These are phyloP conservation scores for Glebionis coronaria DNA, from an alignment of 129 eudicot genomes.

Conservation along the genomic window DNA sequence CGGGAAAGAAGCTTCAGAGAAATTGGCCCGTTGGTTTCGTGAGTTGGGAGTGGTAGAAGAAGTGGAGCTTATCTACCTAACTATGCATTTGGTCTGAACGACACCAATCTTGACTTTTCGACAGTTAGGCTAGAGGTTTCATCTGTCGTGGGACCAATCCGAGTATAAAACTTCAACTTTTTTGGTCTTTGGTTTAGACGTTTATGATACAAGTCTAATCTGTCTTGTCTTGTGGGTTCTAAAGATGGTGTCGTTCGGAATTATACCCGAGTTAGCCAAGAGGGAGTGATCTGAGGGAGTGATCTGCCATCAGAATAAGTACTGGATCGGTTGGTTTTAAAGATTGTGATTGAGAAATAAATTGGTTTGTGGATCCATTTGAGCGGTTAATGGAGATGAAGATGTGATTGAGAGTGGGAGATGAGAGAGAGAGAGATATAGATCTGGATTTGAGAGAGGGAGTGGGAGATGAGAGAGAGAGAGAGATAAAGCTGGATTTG, in stretches of 20 bases:
- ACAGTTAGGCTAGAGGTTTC: not conserved
- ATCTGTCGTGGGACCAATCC: conserved; percentile 15
- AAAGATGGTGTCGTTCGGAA: not conserved
- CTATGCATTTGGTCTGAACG: conserved; percentile 14
- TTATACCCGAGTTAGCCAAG: too few species aligned
- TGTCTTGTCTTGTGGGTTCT: not conserved
- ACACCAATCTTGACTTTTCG: conserved; percentile 20
- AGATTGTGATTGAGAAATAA: too few species aligned
- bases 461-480: too few species aligned
- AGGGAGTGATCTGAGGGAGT: too few species aligned
- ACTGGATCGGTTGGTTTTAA: too few species aligned
- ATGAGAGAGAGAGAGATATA: too few species aligned
- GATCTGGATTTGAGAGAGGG: too few species aligned
- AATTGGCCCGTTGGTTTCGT: conserved; percentile 75
- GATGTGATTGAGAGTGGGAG: too few species aligned
- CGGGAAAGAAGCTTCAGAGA: conserved; percentile 72
- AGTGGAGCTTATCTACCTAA: conserved; percentile 46
- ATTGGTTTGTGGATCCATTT: too few species aligned
- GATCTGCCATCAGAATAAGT: too few species aligned
- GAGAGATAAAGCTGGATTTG: too few species aligned
- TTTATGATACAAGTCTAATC: not conserved
- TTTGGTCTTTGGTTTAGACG: not conserved
- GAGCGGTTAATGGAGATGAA: too few species aligned
- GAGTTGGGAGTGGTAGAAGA: conserved; percentile 83
- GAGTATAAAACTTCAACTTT: not conserved